Conservation (phyloP, 345 rosid genomes). For the Isatis tinctoria region DNA sequence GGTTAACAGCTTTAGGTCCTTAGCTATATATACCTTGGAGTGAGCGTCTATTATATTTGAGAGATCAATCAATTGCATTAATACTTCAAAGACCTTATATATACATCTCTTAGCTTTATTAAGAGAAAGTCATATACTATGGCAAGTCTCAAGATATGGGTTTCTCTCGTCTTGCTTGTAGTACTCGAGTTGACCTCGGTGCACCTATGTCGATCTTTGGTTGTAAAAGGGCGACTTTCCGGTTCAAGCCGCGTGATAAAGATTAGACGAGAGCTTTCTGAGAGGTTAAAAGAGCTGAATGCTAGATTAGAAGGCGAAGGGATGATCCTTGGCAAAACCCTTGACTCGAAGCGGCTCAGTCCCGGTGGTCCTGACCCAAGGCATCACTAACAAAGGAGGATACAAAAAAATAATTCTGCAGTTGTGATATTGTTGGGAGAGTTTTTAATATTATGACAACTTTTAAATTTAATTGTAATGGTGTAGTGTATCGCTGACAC, state of each 20-base stretch:
- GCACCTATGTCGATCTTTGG: constrained; percentile 18
- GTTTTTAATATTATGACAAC: background rate
- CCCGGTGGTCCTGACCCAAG: constrained; percentile 33
- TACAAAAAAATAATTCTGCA: background rate
- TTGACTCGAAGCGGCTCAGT: constrained; percentile 28
- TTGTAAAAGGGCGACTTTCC: background rate
- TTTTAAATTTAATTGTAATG: background rate
- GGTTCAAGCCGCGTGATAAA: background rate
- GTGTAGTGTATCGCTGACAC: constrained; percentile 1
- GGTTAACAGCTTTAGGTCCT: background rate
- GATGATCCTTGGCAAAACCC: background rate
- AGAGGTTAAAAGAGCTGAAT: constrained; percentile 9
- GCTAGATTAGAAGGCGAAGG: background rate
- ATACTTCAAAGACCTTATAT: background rate
- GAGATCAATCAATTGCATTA: background rate
- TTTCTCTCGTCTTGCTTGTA: constrained; percentile 5
- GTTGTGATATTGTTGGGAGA: background rate
- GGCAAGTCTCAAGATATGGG: constrained; percentile 19
- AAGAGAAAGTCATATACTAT: background rate
- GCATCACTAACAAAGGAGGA: constrained; percentile 11
- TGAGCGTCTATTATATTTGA: background rate
- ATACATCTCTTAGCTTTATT: background rate
- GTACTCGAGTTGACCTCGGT: background rate
- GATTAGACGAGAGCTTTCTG: constrained; percentile 12
- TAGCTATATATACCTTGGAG: background rate